A percentile compares a stretch with the other conserved stretches of the same genome.
Evolutionary conservation across 768 basidiomycete species (phyloP).

Genomic region (Strobilomyces dryophilus): DNA sequence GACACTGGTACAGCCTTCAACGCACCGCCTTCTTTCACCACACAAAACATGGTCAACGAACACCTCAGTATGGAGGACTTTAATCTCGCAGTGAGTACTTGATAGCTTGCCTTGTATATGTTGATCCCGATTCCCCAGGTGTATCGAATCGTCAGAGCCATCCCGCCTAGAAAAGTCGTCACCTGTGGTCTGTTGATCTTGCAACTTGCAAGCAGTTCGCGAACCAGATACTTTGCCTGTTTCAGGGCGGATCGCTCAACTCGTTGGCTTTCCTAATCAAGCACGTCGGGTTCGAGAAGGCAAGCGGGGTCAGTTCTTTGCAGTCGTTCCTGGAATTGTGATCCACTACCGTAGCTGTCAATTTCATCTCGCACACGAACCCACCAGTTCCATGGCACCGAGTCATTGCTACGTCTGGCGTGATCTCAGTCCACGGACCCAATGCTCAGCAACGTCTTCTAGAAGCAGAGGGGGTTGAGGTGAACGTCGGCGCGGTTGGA

Average conservation of each 20-base stretch:
- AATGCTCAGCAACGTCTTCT: slow-evolving; percentile 60
- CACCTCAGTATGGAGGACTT: slow-evolving; percentile 5
- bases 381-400: slow-evolving; percentile 78
- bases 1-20: not conserved
- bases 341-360: slow-evolving; percentile 49
- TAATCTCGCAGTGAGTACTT: slow-evolving; percentile 12
- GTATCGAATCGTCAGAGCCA: slow-evolving; percentile 59
- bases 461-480: slow-evolving; percentile 73
- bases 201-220: not conserved
- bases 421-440: slow-evolving; percentile 51
- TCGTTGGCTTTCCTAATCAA: slow-evolving; percentile 69
- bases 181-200: slow-evolving; percentile 45
- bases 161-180: slow-evolving; percentile 61
- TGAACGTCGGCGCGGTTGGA: slow-evolving; percentile 45
- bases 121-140: slow-evolving; percentile 40
- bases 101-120: too few relatives aligned
- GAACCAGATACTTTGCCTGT: not conserved
- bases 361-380: slow-evolving; percentile 54
- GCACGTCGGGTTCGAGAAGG: slow-evolving; percentile 78
- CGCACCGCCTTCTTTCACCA: not conserved
- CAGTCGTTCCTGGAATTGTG: not conserved
- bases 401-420: slow-evolving; percentile 61
- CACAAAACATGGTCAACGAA: not conserved
- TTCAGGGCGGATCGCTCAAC: slow-evolving; percentile 61
- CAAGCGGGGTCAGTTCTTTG: slow-evolving; percentile 22